Percentiles rank a stretch among this genome's conserved stretches.
phyloP scores from a whole-genome alignment of 2,329 filamentous ascomycete genomes.

The Aspergillus sojae region DNA sequence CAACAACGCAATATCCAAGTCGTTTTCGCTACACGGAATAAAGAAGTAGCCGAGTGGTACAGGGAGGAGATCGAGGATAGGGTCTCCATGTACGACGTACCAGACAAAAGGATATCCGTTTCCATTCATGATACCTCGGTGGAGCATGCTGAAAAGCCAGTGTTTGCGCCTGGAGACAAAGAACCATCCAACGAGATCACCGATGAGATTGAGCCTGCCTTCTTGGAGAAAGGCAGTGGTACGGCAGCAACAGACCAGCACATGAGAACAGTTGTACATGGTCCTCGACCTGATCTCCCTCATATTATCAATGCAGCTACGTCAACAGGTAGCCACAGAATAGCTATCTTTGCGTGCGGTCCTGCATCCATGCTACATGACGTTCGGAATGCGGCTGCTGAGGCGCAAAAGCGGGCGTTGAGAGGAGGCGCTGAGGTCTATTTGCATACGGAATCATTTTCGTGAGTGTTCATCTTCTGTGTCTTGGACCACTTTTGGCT shows the following conservation, averaged over 20 bases:
- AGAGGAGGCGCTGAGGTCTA: constrained; percentile 41
- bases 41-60: constrained; percentile 17
- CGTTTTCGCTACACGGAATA: constrained; percentile 16
- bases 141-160: not conserved
- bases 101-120: constrained; percentile 13
- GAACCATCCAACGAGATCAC: not conserved
- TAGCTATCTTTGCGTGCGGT: constrained; percentile 47
- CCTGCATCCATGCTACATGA: constrained; percentile 52
- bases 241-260: not conserved
- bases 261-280: not conserved
- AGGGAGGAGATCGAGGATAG: constrained; percentile 5
- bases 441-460: constrained; percentile 53
- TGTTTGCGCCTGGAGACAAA: not conserved
- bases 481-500: too few relatives aligned
- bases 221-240: not conserved
- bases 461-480: constrained; percentile 34
- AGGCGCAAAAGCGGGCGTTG: constrained; percentile 43
- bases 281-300: constrained; percentile 38
- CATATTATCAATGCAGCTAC: constrained; percentile 19
- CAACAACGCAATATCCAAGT: constrained; percentile 8
- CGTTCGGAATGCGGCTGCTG: constrained; percentile 51
- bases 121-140: constrained; percentile 21
- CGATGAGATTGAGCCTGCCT: not conserved
- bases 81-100: constrained; percentile 7
- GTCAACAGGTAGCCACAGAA: constrained; percentile 11